Base-by-base conservation (phyloP, 352 stramenopile genomes). In the Pythium phragmiticola region DNA sequence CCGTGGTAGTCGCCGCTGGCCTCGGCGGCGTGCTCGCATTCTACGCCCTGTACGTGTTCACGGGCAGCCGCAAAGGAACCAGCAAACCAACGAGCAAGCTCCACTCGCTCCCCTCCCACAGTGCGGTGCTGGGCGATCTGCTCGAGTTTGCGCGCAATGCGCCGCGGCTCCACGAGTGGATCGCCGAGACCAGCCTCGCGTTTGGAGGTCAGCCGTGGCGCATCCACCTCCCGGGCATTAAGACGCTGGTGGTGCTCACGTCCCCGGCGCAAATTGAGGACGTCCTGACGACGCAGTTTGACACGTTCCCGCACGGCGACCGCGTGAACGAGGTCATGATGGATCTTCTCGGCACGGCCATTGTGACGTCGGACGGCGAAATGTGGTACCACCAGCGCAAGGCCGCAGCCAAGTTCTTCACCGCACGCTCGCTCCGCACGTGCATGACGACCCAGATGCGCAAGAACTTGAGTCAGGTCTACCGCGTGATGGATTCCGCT, bases 161-260 rank as follows among this genome's bases (percentile, higher is more conserved):
- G 26, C 55, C 69, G 36, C 74, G 66, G 6, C 65, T 83, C 49
- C 62, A 85, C 68, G 72, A 84, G 61, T 87, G 78, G 75, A 49
- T 84, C 16, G 63, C 69, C 28, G 72, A 67, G 23, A 60, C 16
- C 45, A 57, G 26, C n/a, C 13, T 65, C 8, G 0, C 11, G 4
- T 63, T 62, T 37, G n/a, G 58, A 4, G 65, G 59, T 30, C 45
- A 69, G 48, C 54, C 60, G 16, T 80, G 70, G 68, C 28, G 39
- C 9, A 50, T 80, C 7, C 30, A 43, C 11, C 45, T 66, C 2
- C 53, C 63, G 1, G 67, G 73, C 3, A 41, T 47, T 5, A 48
- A 42, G 4, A 37, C 54, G 19, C 23, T 68, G 8, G 19, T 77
- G 39, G 46, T 78, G n/a, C n/a, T 77, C 28, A 67, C 50, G 43